Base-by-base conservation (phyloP, 2,329 filamentous ascomycete species). In the Cytospora mali region DNA sequence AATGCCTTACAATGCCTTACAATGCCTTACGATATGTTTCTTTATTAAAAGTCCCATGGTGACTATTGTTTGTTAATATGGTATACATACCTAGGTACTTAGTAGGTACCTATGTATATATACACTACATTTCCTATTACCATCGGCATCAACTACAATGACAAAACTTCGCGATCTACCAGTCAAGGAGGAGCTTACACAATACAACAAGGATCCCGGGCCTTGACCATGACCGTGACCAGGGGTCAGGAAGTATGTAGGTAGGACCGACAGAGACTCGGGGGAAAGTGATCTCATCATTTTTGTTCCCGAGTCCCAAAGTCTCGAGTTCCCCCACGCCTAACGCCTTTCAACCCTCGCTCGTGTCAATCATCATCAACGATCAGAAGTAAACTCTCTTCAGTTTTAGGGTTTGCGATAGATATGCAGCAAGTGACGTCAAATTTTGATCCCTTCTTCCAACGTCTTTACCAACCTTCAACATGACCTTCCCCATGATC, bases 381-480 rank as follows among this genome's bases (percentile, higher is more conserved):
- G 48, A 25, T 52, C 29, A 51, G 39, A 39, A 33, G 25, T 48
- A 31, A 60, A 54, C 49, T 60, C 13, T 35, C 33, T 35, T 35
- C 42, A 25, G 46, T 33, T 54, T 53, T 60, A 51, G 53, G 50
- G 50, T 60, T 52, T 60, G 50, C 50, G 50, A 60, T 60, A 50
- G 57, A 60, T 60, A 50, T 60, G 50, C 57, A 60, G 50, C n/a
- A 31, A 39, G 50, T 60, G 57, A 60, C 57, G 57, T 60, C 57
- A 60, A 60, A 54, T 33, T 51, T 16, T n/a, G n/a, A 27, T 46
- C 33, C 35, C 49, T 53, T 27, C 46, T 54, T 31, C 57, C 35
- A 51, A 35, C 57, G 18, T 51, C 42, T 49, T 52, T 49, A 39
- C 39, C 48, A 33, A 58, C 46, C 48, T 51, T 58, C 51, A 51